Percentiles rank a stretch among this genome's conserved stretches.
Evolutionary conservation across 2,329 filamentous ascomycete genomes (phyloP).

Genomic region (Penicillium sp.): DNA sequence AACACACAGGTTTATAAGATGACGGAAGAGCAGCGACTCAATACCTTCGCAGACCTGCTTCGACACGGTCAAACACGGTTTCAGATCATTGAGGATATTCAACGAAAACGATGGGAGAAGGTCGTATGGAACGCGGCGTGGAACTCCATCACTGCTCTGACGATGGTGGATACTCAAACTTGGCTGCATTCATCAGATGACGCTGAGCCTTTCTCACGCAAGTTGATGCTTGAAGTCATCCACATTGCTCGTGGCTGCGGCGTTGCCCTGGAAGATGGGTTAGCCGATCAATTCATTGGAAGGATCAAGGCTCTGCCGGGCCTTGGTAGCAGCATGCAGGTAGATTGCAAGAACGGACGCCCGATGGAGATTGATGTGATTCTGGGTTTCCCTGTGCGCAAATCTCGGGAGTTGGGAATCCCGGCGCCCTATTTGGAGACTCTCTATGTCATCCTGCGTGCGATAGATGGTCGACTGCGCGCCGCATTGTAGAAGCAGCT

Average conservation of each 20-base stretch:
- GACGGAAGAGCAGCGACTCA: constrained; percentile 37
- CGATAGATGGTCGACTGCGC: constrained; percentile 23
- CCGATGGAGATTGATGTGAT: constrained; percentile 48
- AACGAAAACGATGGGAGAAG: constrained; percentile 39
- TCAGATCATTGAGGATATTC: constrained; percentile 33
- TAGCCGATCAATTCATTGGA: constrained; percentile 38
- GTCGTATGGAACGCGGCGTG: constrained; percentile 42
- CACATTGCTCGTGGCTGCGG: constrained; percentile 37
- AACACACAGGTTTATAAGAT: constrained; percentile 30
- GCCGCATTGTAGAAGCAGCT: constrained; percentile 8
- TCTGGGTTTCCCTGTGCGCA: constrained; percentile 40
- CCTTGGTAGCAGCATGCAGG: constrained; percentile 46
- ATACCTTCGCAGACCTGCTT: constrained; percentile 42
- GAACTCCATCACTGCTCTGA: constrained; percentile 43
- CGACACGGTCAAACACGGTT: constrained; percentile 40
- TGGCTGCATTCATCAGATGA: constrained; percentile 42
- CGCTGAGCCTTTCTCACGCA: constrained; percentile 36
- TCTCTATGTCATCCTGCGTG: constrained; percentile 32
- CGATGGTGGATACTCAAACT: constrained; percentile 39
- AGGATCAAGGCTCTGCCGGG: constrained; percentile 39
- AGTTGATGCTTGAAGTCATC: constrained; percentile 44
- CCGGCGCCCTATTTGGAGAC: constrained; percentile 39
- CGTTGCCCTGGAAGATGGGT: constrained; percentile 34
- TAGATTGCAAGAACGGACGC: constrained; percentile 39
- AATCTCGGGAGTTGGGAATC: constrained; percentile 38